phyloP scores from a whole-genome alignment of 306 rosid species.

The Ceratonia siliqua region DNA sequence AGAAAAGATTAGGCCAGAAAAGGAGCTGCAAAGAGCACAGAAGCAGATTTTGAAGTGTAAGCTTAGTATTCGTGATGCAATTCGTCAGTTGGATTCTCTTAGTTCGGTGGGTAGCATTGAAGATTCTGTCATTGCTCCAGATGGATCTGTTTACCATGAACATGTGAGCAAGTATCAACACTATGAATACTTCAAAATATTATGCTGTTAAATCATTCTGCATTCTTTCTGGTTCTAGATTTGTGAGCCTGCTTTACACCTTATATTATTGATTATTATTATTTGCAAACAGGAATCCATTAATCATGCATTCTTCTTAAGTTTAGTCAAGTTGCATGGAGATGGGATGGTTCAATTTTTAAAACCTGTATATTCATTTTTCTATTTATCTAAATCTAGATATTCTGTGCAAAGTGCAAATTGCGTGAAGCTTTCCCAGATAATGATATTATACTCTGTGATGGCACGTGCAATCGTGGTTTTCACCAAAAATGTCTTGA shows the following conservation, averaged over 20 bases:
- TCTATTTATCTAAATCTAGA: conserved; percentile 49
- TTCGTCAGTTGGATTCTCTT: conserved; percentile 76
- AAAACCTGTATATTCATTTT: conserved; percentile 24
- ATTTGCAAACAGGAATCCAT: not conserved
- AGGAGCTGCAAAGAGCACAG: conserved; percentile 77
- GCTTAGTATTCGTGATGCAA: conserved; percentile 79
- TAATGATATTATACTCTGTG: conserved; percentile 78
- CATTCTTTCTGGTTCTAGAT: not conserved
- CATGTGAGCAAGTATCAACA: conserved; percentile 50
- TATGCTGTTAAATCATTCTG: conserved; percentile 17
- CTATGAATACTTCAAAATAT: not conserved
- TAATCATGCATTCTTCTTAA: conserved; percentile 8
- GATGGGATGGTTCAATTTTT: not conserved
- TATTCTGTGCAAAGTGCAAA: conserved; percentile 84
- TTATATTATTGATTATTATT: not conserved
- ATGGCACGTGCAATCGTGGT: conserved; percentile 86
- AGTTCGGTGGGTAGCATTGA: conserved; percentile 74
- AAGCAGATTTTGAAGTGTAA: conserved; percentile 83
- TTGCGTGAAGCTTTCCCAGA: conserved; percentile 65
- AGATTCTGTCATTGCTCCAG: conserved; percentile 71
- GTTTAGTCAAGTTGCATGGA: conserved; percentile 8
- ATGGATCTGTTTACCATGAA: conserved; percentile 77
- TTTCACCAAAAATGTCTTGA: conserved; percentile 88
- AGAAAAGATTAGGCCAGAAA: conserved; percentile 90
- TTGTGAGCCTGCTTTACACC: conserved; percentile 1